Base-by-base conservation (phyloP, 73 alveolate genomes). In the Stentor coeruleus region DNA sequence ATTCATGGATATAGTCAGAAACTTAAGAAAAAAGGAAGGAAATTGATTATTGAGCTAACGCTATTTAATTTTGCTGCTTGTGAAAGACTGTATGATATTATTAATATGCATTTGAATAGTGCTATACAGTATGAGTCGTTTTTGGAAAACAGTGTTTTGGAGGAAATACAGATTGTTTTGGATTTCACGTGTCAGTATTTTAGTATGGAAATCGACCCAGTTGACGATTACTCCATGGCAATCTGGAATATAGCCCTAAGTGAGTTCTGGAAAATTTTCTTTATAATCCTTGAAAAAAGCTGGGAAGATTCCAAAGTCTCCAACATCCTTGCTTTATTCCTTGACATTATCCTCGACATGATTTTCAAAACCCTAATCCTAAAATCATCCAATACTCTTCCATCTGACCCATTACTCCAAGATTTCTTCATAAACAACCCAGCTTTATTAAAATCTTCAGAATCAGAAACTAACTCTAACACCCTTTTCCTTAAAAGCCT, bases 241-340 rank as follows among this genome's bases (percentile, higher is more conserved):
- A 66, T 66, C 37, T 66, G 40, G n/a, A 31, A 66, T 1, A 20
- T 33, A 2, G 37, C 39, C 41, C 79, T 66, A 14, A 66, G 33
- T 28, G 79, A 66, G 37, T 66, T 66, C 79, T 66, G 79, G 79
- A 20, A 66, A 1, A 66, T 66, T 66, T 66, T 66, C 79, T 66
- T 66, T 33, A 66, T 66, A 26, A 66, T 66, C 40, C 39, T 66
- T 28, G 79, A 66, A 26, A 66, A 66, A 66, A 66, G 79, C 37
- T 66, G 79, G 79, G 79, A 66, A 66, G 79, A 66, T 33, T 66
- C 79, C 42, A 66, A 31, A 2, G 79, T 66, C 33, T 20, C 40
- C 36, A 31, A 66, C 2, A 20, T 33, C 2, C 11, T 66, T 26
- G n/a, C 79, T 31, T 11, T 20, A 20, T 66, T 66, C 79, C 39